A percentile compares a stretch with the other conserved stretches of the same genome.
Evolutionary conservation across 1,284 basidiomycete species (phyloP).

Genomic region (Trametes versicolor): DNA sequence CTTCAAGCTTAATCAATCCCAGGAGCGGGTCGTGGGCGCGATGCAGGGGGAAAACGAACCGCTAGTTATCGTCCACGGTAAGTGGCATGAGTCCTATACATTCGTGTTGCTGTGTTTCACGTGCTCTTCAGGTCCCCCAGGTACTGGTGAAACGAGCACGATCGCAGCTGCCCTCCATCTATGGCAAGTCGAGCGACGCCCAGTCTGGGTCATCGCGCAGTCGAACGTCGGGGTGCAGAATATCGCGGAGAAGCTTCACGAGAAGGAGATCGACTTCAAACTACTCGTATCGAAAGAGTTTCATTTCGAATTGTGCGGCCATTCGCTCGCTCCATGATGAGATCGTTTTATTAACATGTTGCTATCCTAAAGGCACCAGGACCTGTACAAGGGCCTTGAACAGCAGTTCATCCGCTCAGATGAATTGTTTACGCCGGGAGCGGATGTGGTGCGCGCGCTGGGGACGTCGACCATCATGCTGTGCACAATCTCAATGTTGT

Average conservation of each 20-base stretch:
- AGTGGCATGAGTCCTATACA: neutral
- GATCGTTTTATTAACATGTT: slow-evolving; percentile 11
- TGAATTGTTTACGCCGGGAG: slow-evolving; percentile 42
- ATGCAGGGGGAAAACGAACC: slow-evolving; percentile 15
- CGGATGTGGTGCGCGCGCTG: slow-evolving; percentile 23
- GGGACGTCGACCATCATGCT: slow-evolving; percentile 60
- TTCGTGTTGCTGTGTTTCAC: too few species aligned
- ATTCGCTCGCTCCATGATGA: neutral
- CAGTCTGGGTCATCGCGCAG: slow-evolving; percentile 48
- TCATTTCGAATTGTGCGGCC: slow-evolving; percentile 64
- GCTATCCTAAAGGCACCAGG: slow-evolving; percentile 69
- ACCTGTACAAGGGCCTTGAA: slow-evolving; percentile 60
- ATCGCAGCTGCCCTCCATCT: slow-evolving; percentile 43
- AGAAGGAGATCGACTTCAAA: slow-evolving; percentile 46
- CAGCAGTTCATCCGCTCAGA: slow-evolving; percentile 60
- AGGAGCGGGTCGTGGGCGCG: slow-evolving; percentile 27
- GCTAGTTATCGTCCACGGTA: slow-evolving; percentile 34
- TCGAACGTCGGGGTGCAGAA: slow-evolving; percentile 60
- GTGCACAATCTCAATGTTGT: slow-evolving; percentile 78
- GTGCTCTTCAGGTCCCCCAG: slow-evolving; percentile 32
- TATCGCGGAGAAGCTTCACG: slow-evolving; percentile 57
- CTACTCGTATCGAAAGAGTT: slow-evolving; percentile 62
- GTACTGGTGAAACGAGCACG: slow-evolving; percentile 49
- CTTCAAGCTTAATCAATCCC: slow-evolving; percentile 35
- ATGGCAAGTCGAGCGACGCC: slow-evolving; percentile 10